Percentiles rank a stretch among this genome's conserved stretches.
Conservation (phyloP, 495 filamentous ascomycete species). For the Penicillium soppii region DNA sequence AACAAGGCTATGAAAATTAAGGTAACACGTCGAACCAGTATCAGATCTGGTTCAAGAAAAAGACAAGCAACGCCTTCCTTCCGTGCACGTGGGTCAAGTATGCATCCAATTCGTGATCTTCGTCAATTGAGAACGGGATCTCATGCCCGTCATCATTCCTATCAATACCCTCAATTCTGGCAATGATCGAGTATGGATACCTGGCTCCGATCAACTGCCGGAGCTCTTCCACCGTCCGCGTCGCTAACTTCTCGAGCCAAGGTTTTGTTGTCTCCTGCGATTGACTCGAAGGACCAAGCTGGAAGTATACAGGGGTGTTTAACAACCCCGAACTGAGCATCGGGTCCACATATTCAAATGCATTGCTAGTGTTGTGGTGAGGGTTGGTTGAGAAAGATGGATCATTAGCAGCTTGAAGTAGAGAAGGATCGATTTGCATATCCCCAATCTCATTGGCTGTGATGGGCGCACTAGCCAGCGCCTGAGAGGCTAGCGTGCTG, state of each 20-base stretch:
- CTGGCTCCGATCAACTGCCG: slow-evolving; percentile 53
- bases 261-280: slow-evolving; percentile 43
- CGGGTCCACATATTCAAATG: slow-evolving; percentile 39
- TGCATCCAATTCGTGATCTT: slow-evolving; percentile 67
- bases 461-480: slow-evolving; percentile 47
- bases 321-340: slow-evolving; percentile 27
- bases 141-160: slow-evolving; percentile 58
- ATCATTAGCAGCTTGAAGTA: slow-evolving; percentile 53
- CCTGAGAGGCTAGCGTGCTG: slow-evolving; percentile 51
- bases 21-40: too few species aligned
- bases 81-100: slow-evolving; percentile 64
- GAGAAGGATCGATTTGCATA: slow-evolving; percentile 66
- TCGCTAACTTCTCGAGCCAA: slow-evolving; percentile 62
- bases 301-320: slow-evolving; percentile 62
- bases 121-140: slow-evolving; percentile 57
- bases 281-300: slow-evolving; percentile 55
- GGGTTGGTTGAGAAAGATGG: slow-evolving; percentile 41
- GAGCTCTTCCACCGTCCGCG: slow-evolving; percentile 56
- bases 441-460: slow-evolving; percentile 46
- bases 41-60: slow-evolving; percentile 37
- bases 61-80: slow-evolving; percentile 65
- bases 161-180: slow-evolving; percentile 64
- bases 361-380: slow-evolving; percentile 38
- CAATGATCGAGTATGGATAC: slow-evolving; percentile 54
- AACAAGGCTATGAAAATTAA: too few species aligned